Base-by-base conservation (phyloP, 306 rosid species). In the Amphicarpaea edgeworthii region DNA sequence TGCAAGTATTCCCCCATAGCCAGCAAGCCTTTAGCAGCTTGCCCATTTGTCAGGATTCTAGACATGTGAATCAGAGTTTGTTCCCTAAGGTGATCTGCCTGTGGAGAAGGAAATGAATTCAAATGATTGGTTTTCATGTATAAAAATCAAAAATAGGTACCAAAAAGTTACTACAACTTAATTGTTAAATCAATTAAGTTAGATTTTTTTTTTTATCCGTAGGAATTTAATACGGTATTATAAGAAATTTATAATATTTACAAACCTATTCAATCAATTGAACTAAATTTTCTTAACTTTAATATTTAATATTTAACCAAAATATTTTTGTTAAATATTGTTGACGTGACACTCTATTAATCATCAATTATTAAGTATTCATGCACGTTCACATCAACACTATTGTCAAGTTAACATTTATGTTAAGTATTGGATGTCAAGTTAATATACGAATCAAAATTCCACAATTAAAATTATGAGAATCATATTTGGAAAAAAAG, bases 21-120 rank as follows among this genome's bases (percentile, higher is more conserved):
- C 30, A 92, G 78, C 89, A 92, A 81, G 6, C 87, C 90, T 40
- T 78, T 83, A 5, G 96, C 97, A 10, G 91, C 87, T 73, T 92
- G 97, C 26, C 70, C 62, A 4, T 75, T 61, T 3, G 83, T 80
- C 58, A 92, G 83, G 63, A 90, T 83, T 41, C 88, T 80, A 32
- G 84, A 83, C 92, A 90, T 84, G 38, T 87, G 87, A 69, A 82
- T 87, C 87, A 92, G 80, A 6, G 93, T 90, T 83, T 92, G 90
- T 64, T 84, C 82, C 61, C 97, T 70, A 21, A 92, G 90, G 82
- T 92, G 97, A 77, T 92, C 97, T n/a, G 93, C 97, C 93, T 92
- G 93, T 40, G 9, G 20, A 78, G 8, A 70, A 12, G 50, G 60
- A 14, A 45, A 41, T 74, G 53, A 75, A 42, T 59, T 76, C 50